Evolutionary conservation across 176 grass and related monocot species (phyloP).

Genomic region (Bonia amplexicaulis): DNA sequence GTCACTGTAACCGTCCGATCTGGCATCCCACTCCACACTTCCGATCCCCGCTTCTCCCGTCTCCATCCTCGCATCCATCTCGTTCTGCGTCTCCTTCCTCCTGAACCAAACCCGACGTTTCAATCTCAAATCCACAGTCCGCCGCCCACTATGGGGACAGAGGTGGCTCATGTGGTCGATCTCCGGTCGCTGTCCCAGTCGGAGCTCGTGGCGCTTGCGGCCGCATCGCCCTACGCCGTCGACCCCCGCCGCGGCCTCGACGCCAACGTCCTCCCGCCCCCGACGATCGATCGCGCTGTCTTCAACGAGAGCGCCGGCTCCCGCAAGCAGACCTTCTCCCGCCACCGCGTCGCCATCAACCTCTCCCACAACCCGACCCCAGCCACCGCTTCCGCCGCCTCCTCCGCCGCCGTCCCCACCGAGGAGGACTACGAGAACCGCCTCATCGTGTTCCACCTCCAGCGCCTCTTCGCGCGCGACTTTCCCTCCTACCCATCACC

Average conservation of each 20-base stretch:
- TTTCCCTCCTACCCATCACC: slow-evolving; percentile 40
- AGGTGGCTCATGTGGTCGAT: slow-evolving; percentile 59
- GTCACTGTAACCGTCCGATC: slow-evolving; percentile 15
- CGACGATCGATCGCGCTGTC: slow-evolving; percentile 77
- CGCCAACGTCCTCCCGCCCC: slow-evolving; percentile 46
- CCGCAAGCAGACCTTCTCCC: slow-evolving; percentile 86
- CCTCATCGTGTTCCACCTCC: slow-evolving; percentile 58
- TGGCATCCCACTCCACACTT: background rate
- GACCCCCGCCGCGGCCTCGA: slow-evolving; percentile 49
- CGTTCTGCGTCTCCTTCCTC: background rate
- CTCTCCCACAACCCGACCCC: slow-evolving; percentile 33
- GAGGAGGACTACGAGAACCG: slow-evolving; percentile 50
- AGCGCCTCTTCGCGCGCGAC: slow-evolving; percentile 47
- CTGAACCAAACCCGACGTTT: slow-evolving; percentile 7
- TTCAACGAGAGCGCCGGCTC: slow-evolving; percentile 97
- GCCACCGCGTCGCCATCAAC: slow-evolving; percentile 55
- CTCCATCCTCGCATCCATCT: background rate
- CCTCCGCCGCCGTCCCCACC: background rate
- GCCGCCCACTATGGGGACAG: slow-evolving; percentile 49
- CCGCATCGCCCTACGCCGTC: slow-evolving; percentile 42
- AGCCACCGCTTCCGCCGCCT: slow-evolving; percentile 24
- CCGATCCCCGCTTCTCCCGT: background rate
- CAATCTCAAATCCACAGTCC: slow-evolving; percentile 21
- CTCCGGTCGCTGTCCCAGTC: slow-evolving; percentile 58
- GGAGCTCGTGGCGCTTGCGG: slow-evolving; percentile 53